Percentiles rank a stretch among this genome's conserved stretches.
These are phyloP conservation scores for Terfezia claveryi DNA, from an alignment of 495 filamentous ascomycete genomes.

Conservation along the genomic window DNA sequence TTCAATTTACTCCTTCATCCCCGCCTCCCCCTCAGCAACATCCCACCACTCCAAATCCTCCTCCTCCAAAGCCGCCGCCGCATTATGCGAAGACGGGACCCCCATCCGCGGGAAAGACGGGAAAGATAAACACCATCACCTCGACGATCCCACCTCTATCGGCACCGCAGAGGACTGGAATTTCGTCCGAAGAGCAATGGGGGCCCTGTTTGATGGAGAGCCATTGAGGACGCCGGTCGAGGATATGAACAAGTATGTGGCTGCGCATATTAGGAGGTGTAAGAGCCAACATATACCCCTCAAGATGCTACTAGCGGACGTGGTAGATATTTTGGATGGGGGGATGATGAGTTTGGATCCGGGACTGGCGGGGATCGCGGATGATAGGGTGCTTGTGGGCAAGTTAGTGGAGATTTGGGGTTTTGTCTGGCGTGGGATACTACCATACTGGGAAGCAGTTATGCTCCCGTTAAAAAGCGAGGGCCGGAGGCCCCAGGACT, in stretches of 20 bases:
- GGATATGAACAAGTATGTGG: slow-evolving; percentile 76
- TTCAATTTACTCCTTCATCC: slow-evolving; percentile 44
- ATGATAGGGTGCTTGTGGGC: slow-evolving; percentile 57
- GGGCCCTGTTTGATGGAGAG: slow-evolving; percentile 83
- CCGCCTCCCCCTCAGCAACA: slow-evolving; percentile 44
- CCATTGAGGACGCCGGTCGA: slow-evolving; percentile 76
- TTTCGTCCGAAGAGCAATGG: slow-evolving; percentile 68
- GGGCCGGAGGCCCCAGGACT: slow-evolving; percentile 4
- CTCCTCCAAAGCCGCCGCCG: slow-evolving; percentile 38
- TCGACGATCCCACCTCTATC: slow-evolving; percentile 27
- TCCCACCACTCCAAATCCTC: slow-evolving; percentile 48
- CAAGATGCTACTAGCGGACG: slow-evolving; percentile 47
- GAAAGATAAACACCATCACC: slow-evolving; percentile 17
- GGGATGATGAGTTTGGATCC: slow-evolving; percentile 77
- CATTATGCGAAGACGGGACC: slow-evolving; percentile 19
- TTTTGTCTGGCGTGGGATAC: slow-evolving; percentile 63
- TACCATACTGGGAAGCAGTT: slow-evolving; percentile 90
- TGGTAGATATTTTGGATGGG: slow-evolving; percentile 54
- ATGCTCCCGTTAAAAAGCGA: slow-evolving; percentile 89
- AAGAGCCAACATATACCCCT: slow-evolving; percentile 26
- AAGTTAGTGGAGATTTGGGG: slow-evolving; percentile 86
- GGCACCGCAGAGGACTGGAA: slow-evolving; percentile 89
- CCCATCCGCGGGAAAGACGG: slow-evolving; percentile 14
- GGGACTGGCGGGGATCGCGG: slow-evolving; percentile 47
- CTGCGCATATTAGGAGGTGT: slow-evolving; percentile 48